Conservation (phyloP, 345 rosid species). For the Melaleuca quinquenervia region DNA sequence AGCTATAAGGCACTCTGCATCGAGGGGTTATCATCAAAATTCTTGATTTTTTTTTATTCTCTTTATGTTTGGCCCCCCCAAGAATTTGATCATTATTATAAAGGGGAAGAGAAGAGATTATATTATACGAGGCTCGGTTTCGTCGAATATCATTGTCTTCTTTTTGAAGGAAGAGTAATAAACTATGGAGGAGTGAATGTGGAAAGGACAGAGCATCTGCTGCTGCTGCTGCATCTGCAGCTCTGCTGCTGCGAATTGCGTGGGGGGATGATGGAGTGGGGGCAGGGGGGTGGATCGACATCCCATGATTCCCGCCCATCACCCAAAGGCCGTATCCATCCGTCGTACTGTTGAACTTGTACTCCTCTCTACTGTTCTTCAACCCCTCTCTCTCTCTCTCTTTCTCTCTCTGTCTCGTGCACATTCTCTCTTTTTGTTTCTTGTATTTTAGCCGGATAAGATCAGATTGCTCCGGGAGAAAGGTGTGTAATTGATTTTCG, state of each 20-base stretch:
- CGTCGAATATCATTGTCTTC: not conserved
- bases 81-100: not conserved
- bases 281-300: not conserved
- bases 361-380: not conserved
- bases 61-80: no score
- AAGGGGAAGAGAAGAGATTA: not conserved
- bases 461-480: not conserved
- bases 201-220: not conserved
- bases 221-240: not conserved
- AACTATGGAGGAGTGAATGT: not conserved
- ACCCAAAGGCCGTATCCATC: not conserved
- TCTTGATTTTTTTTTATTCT: not conserved
- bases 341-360: not conserved
- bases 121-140: not conserved
- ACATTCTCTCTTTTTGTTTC: not conserved
- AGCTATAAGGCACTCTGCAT: not conserved
- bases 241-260: not conserved
- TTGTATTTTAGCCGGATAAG: not conserved
- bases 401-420: not conserved
- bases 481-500: not conserved
- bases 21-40: not conserved
- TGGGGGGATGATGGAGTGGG: not conserved
- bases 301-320: not conserved
- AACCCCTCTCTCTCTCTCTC: not conserved
- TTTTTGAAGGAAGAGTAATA: no score